These are phyloP conservation scores for Carex littledalei DNA, from an alignment of 176 grass and related monocot species.

Conservation along the genomic window DNA sequence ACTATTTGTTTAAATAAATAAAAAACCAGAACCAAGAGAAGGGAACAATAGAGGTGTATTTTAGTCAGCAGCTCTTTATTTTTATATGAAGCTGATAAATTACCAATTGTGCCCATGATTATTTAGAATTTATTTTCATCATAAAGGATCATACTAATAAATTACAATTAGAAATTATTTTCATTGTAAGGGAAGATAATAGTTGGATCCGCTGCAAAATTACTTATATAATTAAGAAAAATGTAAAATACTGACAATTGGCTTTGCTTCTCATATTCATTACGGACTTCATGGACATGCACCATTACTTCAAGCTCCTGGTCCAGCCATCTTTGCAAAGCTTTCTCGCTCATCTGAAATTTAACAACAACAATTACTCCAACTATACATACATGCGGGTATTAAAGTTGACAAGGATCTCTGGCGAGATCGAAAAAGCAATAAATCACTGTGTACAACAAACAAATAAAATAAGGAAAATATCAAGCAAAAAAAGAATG, in stretches of 20 bases:
- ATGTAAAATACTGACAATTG: conserved; percentile 57
- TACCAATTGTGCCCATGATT: neutral
- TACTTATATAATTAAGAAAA: conserved; percentile 8
- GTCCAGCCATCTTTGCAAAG: conserved; percentile 85
- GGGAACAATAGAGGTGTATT: neutral
- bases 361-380: conserved; percentile 24
- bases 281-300: conserved; percentile 92
- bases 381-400: conserved; percentile 39
- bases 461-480: conserved; percentile 20
- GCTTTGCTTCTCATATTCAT: conserved; percentile 97
- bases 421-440: neutral
- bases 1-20: neutral
- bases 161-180: neutral
- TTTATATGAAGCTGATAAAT: neutral
- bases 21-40: neutral
- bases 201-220: neutral
- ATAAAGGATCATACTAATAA: neutral
- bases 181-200: neutral
- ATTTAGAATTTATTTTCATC: neutral
- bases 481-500: conserved; percentile 9
- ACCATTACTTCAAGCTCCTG: conserved; percentile 98
- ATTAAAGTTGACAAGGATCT: neutral
- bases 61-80: neutral
- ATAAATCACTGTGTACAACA: conserved; percentile 16
- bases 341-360: conserved; percentile 75